Base-by-base conservation (phyloP, 306 rosid species). In the Prunus kanzakura region DNA sequence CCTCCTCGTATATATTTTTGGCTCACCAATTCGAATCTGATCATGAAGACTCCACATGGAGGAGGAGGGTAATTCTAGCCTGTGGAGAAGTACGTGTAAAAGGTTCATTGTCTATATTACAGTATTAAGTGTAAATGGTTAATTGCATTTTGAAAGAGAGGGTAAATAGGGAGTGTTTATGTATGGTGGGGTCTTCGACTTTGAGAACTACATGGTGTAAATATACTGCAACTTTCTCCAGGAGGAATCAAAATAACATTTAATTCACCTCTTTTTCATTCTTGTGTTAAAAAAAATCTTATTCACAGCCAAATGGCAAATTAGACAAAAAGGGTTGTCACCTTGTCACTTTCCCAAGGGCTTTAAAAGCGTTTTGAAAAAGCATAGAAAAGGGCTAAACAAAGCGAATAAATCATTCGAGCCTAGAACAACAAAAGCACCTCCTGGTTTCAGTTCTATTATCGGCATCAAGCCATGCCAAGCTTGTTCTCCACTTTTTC, bases 61-160 rank as follows among this genome's bases (percentile, higher is more conserved):
- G 80, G 67, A 58, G 41, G 85, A 73, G 4, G 51, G 78, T n/a
- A 11, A 29, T 5, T 18, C 8, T 30, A 11, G 22, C 45, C 23
- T 29, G 16, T 11, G 41, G 22, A 63, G 2, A 85, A 79, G 81
- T 79, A 71, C 83, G 75, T 60, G 65, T 76, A 76, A 78, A 74
- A 76, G 85, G 81, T 86, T 76, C 87, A 46, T 85, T 69, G 84
- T 82, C 76, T 83, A 86, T 85, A 77, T 74, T 80, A 82, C 69
- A 84, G 69, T 23, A 10, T 49, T 25, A 73, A 87, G 79, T 88
- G 89, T 82, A 90, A 86, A 90, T 85, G 89, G 83, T 78, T 82
- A 73, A 76, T 77, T 64, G 85, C 84, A 84, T 73, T 80, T 69
- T 66, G 70, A 50, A 72, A 72, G 80, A 67, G 84, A 76, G 73